Conservation (phyloP, 306 rosid species). For the Sindora glabra region DNA sequence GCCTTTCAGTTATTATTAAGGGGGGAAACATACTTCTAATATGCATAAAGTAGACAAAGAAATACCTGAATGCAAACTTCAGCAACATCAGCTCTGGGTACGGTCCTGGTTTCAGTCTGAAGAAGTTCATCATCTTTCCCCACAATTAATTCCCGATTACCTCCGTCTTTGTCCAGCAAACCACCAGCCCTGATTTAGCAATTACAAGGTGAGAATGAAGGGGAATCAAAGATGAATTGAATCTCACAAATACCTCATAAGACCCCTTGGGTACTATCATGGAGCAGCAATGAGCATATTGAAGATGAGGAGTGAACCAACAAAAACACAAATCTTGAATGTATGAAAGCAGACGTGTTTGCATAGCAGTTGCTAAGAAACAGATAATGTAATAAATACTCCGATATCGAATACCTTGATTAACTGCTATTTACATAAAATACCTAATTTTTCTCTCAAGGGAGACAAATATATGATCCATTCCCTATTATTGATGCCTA, state of each 20-base stretch:
- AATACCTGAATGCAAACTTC: slow-evolving; percentile 93
- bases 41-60: background rate
- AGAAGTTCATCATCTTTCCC: slow-evolving; percentile 96
- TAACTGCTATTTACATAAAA: background rate
- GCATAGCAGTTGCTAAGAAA: background rate
- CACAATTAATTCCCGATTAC: slow-evolving; percentile 60
- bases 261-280: background rate
- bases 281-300: background rate
- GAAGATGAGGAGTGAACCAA: background rate
- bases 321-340: background rate
- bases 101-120: slow-evolving; percentile 69
- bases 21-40: no score
- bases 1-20: no score
- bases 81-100: slow-evolving; percentile 82
- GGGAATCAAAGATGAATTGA: background rate
- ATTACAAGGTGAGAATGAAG: background rate
- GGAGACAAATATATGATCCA: background rate
- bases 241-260: background rate
- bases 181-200: slow-evolving; percentile 78
- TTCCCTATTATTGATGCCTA: background rate
- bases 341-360: background rate
- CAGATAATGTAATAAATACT: background rate
- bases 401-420: background rate
- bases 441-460: background rate
- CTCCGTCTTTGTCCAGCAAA: slow-evolving; percentile 83